phyloP scores from a whole-genome alignment of 345 rosid species.

The Firmiana major region DNA sequence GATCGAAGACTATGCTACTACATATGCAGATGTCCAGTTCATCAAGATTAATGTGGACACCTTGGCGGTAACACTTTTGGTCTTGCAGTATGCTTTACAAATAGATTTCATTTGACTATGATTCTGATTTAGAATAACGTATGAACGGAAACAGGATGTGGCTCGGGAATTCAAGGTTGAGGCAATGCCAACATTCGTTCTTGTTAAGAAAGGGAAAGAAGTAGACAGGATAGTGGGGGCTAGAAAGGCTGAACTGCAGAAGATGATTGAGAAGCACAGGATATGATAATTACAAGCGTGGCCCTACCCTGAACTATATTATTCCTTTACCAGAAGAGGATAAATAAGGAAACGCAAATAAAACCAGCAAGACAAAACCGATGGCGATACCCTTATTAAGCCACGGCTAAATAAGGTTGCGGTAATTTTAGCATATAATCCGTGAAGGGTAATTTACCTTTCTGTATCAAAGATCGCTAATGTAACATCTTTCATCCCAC shows the following conservation, averaged over 20 bases:
- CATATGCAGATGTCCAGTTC: conserved; percentile 52
- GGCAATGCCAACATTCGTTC: conserved; percentile 23
- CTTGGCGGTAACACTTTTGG: conserved; percentile 31
- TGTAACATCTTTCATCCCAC: too few relatives aligned
- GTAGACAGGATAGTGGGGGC: conserved; percentile 57
- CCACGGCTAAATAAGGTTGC: not conserved
- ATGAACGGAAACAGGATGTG: conserved; percentile 7
- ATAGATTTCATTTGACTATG: not conserved
- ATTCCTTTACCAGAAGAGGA: not conserved
- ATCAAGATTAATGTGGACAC: conserved; percentile 72
- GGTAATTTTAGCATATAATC: not conserved
- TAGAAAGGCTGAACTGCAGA: conserved; percentile 49
- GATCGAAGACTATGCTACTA: conserved; percentile 51
- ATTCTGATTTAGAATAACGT: not conserved
- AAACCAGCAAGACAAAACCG: not conserved
- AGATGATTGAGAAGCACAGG: conserved; percentile 49
- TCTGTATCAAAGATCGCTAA: not conserved
- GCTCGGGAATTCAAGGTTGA: conserved; percentile 7
- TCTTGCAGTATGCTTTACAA: too few relatives aligned
- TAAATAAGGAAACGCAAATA: not conserved
- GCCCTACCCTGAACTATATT: not conserved
- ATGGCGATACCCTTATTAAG: not conserved
- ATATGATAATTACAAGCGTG: not conserved
- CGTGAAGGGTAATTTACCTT: not conserved
- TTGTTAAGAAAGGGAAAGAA: conserved; percentile 62